Base-by-base conservation (phyloP, 2,329 filamentous ascomycete genomes). In the Aspergillus novofumigatus region DNA sequence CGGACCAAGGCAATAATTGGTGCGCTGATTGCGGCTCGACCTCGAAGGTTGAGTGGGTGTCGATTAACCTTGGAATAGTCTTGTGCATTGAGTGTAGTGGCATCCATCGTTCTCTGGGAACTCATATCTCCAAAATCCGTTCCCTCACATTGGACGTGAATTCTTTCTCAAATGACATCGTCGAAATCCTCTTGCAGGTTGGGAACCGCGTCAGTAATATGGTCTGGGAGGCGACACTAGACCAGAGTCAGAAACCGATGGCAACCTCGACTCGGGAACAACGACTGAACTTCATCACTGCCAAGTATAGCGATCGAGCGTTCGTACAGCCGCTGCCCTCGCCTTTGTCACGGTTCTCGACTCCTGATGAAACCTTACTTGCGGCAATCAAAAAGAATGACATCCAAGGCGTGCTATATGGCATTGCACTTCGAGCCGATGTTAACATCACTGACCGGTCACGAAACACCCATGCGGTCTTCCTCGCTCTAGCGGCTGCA, bases 21-120 rank as follows among this genome's bases (percentile, higher is more conserved):
- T 99, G 94, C 71, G 94, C 94, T 17, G 94, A 99, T 72, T 99
- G 94, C 70, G 90, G 91, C 10, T 95, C 92, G 7, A 88, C 89
- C 35, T 85, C 87, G 69, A 97, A 97, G 77, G 92, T 96, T 23
- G 94, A 99, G 74, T 99, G 94, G 94, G 94, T 97, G 28, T 97
- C 94, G 0, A 96, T 99, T 76, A 99, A 99, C 68, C 82, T 99
- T 4, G 94, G 91, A 49, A 96, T 99, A 58, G 88, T 99, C 54
- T 83, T 99, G 21, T 99, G 94, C 77, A 97, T 97, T 71, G 93
- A 99, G 74, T 99, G 94, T 76, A 96, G 92, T 71, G 94, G 94
- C 61, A 97, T 99, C 60, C 94, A 99, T 75, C 87, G 94, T 45
- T 97, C 93, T 1, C 82, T 99, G 3, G 94, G 94, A 11, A 99